Base-by-base conservation (phyloP, 176 grass and related monocot genomes). In the Ensete ventricosum region DNA sequence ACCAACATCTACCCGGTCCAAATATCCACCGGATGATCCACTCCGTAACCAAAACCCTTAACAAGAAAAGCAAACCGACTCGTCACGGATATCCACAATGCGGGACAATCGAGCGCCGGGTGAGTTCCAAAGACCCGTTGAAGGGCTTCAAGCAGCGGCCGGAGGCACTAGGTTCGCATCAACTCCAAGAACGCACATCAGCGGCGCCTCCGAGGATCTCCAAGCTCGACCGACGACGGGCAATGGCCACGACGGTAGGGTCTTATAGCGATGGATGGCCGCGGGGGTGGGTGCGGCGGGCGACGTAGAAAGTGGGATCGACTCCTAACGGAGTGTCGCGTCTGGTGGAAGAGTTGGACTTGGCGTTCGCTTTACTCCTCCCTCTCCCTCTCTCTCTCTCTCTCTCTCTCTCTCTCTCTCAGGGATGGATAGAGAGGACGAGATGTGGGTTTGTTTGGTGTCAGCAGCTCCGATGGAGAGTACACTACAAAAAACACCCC, bases 301-400 rank as follows among this genome's bases (percentile, higher is more conserved):
- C 63, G 63, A 65, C 63, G 63, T 65, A 65, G 63, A 11, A 65
- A 23, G 23, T 26, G 1, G 22, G 23, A 26, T 24, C 21, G 23
- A 48, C 14, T 49, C 67, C 43, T 50, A 50, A 70, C 43, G 29
- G 67, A 50, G 34, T 19, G 43, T 70, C 67, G 67, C 67, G 67
- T 70, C 67, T 70, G 67, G 43, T 70, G 34, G 29, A 51, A 70
- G 67, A 70, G 2, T 49, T 17, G 26, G 26, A 3, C n/a, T 64
- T 64, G 67, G 67, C 29, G 67, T 70, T 50, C 34, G 67, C 67
- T 70, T 70, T 70, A 70, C 67, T 70, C 48, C 23, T 65, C 12
- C 11, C 55, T 19, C 57, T 20, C 57, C 1, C 14, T n/a, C 57
- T n/a, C 57, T n/a, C 55, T 17, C 55, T 12, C 13, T 58, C 55